These are phyloP conservation scores for Tylopilus rubrobrunneus DNA, from an alignment of 768 basidiomycete species.

Conservation along the genomic window DNA sequence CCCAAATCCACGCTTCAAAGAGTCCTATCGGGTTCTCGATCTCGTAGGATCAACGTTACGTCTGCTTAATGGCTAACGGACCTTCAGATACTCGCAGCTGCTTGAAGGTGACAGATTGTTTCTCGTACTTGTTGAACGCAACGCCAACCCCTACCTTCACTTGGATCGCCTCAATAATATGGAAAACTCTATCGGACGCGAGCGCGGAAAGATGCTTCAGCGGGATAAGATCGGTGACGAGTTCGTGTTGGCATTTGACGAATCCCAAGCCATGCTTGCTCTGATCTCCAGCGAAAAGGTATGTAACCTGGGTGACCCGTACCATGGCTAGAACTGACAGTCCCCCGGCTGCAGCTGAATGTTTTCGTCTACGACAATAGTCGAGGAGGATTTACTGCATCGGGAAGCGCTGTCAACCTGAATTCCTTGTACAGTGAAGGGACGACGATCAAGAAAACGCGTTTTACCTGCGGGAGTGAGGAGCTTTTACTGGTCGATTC, in stretches of 20 bases:
- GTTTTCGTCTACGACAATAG: constrained; percentile 48
- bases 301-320: background rate
- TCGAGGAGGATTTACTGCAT: constrained; percentile 40
- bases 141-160: constrained; percentile 33
- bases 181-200: constrained; percentile 31
- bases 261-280: constrained; percentile 45
- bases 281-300: constrained; percentile 45
- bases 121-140: constrained; percentile 35
- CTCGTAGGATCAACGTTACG: constrained; percentile 12
- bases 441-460: constrained; percentile 33
- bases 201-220: constrained; percentile 34
- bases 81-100: constrained; percentile 36
- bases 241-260: constrained; percentile 48
- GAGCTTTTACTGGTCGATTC: constrained; percentile 52
- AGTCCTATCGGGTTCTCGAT: constrained; percentile 21
- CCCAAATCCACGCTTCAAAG: constrained; percentile 25
- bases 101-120: constrained; percentile 39
- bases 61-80: background rate
- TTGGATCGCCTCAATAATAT: constrained; percentile 37
- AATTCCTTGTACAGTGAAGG: constrained; percentile 42
- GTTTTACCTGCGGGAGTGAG: constrained; percentile 49
- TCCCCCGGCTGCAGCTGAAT: constrained; percentile 37
- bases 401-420: constrained; percentile 42
- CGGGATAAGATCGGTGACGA: constrained; percentile 46
- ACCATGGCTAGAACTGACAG: background rate